Evolutionary conservation across 1,284 basidiomycete genomes (phyloP).

Genomic region (Anthracocystis walkeri): DNA sequence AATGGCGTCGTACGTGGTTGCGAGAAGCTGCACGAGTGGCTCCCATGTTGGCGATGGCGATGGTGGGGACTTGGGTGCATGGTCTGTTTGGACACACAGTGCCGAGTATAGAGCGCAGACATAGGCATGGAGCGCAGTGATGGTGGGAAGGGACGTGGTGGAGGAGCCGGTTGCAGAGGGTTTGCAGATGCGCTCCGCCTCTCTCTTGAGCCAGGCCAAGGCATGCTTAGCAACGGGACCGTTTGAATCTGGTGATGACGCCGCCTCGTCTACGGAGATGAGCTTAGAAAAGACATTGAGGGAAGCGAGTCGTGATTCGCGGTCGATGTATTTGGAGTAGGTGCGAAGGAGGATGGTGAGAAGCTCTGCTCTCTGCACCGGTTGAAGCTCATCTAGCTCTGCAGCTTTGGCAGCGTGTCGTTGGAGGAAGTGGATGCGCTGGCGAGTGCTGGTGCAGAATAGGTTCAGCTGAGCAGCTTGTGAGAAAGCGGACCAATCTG

Average conservation of each 20-base stretch:
- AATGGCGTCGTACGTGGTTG: conserved; percentile 52
- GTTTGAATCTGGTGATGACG: conserved; percentile 64
- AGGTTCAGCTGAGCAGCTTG: conserved; percentile 37
- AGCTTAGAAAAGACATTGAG: conserved; percentile 77
- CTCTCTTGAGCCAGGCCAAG: conserved; percentile 78
- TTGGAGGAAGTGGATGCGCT: conserved; percentile 49
- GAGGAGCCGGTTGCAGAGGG: conserved; percentile 25
- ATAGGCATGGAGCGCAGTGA: conserved; percentile 82
- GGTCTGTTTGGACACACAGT: conserved; percentile 68
- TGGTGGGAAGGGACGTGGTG: conserved; percentile 70
- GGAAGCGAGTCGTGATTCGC: conserved; percentile 78
- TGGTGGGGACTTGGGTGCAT: conserved; percentile 1
- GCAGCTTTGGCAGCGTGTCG: conserved; percentile 40
- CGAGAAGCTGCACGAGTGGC: conserved; percentile 48
- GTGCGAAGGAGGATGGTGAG: conserved; percentile 80
- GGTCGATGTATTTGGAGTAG: conserved; percentile 81
- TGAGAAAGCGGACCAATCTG: conserved; percentile 56
- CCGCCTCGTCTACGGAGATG: conserved; percentile 73
- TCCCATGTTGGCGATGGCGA: conserved; percentile 33
- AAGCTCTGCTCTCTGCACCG: conserved; percentile 78
- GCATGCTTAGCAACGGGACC: conserved; percentile 77
- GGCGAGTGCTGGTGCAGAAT: conserved; percentile 40
- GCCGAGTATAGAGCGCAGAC: conserved; percentile 75
- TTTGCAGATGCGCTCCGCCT: conserved; percentile 72
- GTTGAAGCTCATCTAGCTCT: conserved; percentile 71